Evolutionary conservation across 495 filamentous ascomycete genomes (phyloP).

Genomic region (Saxophila tyrrhenica): DNA sequence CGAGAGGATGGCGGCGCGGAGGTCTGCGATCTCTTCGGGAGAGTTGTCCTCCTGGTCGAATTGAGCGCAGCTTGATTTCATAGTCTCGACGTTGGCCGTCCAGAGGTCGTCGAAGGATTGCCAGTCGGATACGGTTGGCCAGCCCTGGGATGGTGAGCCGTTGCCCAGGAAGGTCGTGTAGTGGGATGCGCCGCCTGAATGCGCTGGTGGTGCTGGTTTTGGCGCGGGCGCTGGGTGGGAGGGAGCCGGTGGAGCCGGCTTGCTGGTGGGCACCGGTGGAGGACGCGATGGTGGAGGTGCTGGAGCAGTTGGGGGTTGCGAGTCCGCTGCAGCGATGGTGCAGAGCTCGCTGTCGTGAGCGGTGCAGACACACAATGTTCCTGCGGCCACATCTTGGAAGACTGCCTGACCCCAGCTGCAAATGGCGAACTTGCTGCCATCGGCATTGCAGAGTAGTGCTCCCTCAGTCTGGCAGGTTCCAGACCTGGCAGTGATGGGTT

Average conservation of each 20-base stretch:
- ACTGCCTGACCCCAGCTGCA: neutral
- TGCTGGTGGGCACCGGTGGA: neutral
- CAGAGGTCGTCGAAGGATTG: conserved; percentile 14
- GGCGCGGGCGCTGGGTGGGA: neutral
- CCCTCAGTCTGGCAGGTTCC: neutral
- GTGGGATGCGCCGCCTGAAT: neutral
- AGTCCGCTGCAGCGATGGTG: neutral
- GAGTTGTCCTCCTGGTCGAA: conserved; percentile 32
- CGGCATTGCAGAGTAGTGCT: neutral
- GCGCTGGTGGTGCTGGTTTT: neutral
- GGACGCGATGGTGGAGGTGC: neutral
- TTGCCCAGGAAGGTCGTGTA: conserved; percentile 17
- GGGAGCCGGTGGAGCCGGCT: neutral
- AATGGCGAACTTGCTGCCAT: neutral
- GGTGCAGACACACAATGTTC: neutral
- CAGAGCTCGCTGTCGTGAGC: neutral
- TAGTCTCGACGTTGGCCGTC: conserved; percentile 32
- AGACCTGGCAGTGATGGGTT: neutral
- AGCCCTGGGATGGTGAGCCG: conserved; percentile 11
- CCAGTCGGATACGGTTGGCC: conserved; percentile 12
- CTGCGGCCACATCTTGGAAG: neutral
- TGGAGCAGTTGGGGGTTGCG: neutral
- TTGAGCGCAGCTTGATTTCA: conserved; percentile 35
- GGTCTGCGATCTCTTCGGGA: conserved; percentile 68
- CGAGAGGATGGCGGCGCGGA: conserved; percentile 13